A percentile compares a stretch with the other conserved stretches of the same genome.
phyloP scores from a whole-genome alignment of 768 basidiomycete genomes.

The Russula lepida region DNA sequence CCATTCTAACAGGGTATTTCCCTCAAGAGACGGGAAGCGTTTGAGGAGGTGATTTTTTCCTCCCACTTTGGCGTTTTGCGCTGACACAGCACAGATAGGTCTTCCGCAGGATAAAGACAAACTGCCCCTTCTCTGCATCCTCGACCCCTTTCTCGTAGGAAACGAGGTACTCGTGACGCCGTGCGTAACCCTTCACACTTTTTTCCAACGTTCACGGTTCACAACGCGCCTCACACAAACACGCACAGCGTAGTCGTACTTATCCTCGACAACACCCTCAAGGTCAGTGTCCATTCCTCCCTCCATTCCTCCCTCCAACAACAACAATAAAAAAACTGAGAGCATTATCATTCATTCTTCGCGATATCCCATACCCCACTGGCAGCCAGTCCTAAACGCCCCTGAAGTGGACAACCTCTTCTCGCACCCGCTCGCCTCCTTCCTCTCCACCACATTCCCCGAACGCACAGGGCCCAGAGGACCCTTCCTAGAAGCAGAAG shows the following conservation, averaged over 20 bases:
- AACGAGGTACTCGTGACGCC: constrained; percentile 73
- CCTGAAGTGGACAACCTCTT: constrained; percentile 76
- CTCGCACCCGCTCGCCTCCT: constrained; percentile 73
- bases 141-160: constrained; percentile 73
- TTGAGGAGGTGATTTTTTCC: constrained; percentile 60
- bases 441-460: constrained; percentile 51
- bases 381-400: constrained; percentile 74
- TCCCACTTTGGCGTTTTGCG: neutral
- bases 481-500: constrained; percentile 38
- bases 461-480: constrained; percentile 3
- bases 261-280: constrained; percentile 68
- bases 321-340: neutral
- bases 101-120: constrained; percentile 60
- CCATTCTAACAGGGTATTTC: neutral
- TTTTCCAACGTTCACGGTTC: no score
- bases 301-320: neutral
- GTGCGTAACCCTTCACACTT: constrained; percentile 40
- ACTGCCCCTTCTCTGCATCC: constrained; percentile 65
- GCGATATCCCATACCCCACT: no score
- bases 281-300: constrained; percentile 37
- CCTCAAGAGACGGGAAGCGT: constrained; percentile 72
- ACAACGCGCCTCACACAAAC: neutral
- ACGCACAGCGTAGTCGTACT: constrained; percentile 68
- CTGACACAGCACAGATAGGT: constrained; percentile 52
- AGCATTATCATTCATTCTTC: neutral